Conservation (phyloP, 2,329 filamentous ascomycete genomes). For the Fusarium napiforme region DNA sequence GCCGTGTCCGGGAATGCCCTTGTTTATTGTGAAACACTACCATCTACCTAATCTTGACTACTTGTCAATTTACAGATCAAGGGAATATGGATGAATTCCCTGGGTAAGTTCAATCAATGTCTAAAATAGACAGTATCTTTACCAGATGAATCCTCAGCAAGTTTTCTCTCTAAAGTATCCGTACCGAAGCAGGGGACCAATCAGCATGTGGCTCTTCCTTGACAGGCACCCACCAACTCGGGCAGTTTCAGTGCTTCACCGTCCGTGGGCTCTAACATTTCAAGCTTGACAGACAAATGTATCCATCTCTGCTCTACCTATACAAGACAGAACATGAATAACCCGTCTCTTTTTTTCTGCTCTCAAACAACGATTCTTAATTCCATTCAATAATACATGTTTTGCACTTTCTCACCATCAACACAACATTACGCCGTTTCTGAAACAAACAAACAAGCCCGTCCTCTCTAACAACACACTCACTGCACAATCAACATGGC, state of each 20-base stretch:
- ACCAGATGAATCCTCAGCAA: neutral
- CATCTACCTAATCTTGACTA: neutral
- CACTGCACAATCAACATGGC: neutral
- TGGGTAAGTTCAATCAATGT: neutral
- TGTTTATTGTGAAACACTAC: neutral
- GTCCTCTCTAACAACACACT: neutral
- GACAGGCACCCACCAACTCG: constrained; percentile 8
- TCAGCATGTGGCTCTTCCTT: constrained; percentile 5
- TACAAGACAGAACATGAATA: neutral
- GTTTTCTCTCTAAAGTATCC: too few relatives aligned
- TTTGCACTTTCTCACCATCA: neutral
- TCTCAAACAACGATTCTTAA: neutral
- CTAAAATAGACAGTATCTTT: neutral
- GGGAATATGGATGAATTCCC: neutral
- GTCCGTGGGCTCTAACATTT: neutral
- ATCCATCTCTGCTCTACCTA: neutral
- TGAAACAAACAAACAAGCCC: neutral
- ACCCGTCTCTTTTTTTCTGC: neutral
- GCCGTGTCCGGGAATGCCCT: neutral
- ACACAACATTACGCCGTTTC: neutral
- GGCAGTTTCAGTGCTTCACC: constrained; percentile 3
- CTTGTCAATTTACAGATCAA: neutral
- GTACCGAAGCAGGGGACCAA: constrained; percentile 6
- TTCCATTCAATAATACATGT: neutral
- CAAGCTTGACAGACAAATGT: neutral